phyloP scores from a whole-genome alignment of 192 early-diverging fungal genomes.

The Chytriomyces sp. region DNA sequence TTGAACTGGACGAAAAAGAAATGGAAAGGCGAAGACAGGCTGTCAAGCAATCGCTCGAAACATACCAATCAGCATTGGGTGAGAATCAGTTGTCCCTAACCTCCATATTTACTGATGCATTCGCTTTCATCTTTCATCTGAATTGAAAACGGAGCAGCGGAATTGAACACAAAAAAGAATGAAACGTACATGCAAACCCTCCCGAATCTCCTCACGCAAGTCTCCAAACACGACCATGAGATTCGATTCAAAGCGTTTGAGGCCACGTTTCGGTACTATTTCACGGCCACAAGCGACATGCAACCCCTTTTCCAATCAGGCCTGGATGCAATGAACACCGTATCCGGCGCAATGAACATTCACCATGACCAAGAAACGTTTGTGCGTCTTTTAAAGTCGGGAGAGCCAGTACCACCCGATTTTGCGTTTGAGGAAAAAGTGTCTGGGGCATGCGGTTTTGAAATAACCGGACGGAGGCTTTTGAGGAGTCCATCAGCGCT shows the following conservation, averaged over 20 bases:
- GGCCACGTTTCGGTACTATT: conserved; percentile 3
- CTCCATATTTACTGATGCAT: too few species aligned
- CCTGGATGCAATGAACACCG: conserved; percentile 20
- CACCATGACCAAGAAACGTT: background rate
- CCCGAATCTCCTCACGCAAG: conserved; percentile 1
- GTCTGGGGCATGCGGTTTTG: background rate
- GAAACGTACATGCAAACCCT: background rate
- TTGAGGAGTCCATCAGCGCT: conserved; percentile 11
- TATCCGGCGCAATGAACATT: background rate
- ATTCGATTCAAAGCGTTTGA: conserved; percentile 13
- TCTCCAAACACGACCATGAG: background rate
- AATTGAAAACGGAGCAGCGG: background rate
- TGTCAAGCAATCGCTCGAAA: background rate
- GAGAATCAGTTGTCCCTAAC: background rate
- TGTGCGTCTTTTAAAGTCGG: background rate
- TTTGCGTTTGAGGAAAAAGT: conserved; percentile 15
- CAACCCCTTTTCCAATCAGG: background rate
- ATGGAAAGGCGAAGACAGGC: background rate
- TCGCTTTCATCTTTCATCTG: background rate
- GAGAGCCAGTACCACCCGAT: conserved; percentile 23
- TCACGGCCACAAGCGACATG: background rate
- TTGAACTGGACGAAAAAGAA: conserved; percentile 12
- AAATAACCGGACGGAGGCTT: conserved; percentile 12
- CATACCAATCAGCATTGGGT: conserved; percentile 13
- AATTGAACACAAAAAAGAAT: conserved; percentile 1